These are phyloP conservation scores for Geranomyces michiganensis DNA, from an alignment of 192 early-diverging fungal genomes.

Conservation along the genomic window DNA sequence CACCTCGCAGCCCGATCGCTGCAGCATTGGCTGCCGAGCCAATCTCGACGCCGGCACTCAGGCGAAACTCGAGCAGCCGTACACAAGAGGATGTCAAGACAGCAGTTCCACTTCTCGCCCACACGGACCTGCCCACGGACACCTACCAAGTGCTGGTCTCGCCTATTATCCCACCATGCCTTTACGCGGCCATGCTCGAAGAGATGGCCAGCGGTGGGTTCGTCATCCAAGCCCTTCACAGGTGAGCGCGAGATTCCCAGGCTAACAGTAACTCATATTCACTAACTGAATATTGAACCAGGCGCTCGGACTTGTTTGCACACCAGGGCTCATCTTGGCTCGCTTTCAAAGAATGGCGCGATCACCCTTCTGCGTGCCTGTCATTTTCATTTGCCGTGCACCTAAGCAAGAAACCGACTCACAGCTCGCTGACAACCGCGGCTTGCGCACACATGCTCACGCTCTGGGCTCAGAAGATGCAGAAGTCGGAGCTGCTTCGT, in stretches of 20 bases:
- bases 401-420: background rate
- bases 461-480: background rate
- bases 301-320: background rate
- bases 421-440: background rate
- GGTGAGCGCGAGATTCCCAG: background rate
- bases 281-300: slow-evolving; percentile 8
- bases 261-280: background rate
- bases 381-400: background rate
- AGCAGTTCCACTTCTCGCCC: background rate
- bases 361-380: background rate
- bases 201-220: slow-evolving; percentile 17
- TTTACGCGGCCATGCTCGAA: slow-evolving; percentile 23
- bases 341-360: slow-evolving; percentile 11
- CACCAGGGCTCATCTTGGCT: background rate
- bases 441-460: background rate
- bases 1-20: background rate
- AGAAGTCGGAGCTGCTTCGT: background rate
- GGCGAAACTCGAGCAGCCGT: background rate
- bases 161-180: background rate
- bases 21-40: background rate
- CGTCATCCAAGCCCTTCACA: slow-evolving; percentile 11
- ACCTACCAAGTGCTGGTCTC: slow-evolving; percentile 5
- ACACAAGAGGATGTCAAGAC: background rate
- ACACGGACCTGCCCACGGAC: background rate
- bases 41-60: background rate